These are phyloP conservation scores for Sphagnum magellanicum DNA, from an alignment of 228 moss, liverwort and hornwort species.

Conservation along the genomic window DNA sequence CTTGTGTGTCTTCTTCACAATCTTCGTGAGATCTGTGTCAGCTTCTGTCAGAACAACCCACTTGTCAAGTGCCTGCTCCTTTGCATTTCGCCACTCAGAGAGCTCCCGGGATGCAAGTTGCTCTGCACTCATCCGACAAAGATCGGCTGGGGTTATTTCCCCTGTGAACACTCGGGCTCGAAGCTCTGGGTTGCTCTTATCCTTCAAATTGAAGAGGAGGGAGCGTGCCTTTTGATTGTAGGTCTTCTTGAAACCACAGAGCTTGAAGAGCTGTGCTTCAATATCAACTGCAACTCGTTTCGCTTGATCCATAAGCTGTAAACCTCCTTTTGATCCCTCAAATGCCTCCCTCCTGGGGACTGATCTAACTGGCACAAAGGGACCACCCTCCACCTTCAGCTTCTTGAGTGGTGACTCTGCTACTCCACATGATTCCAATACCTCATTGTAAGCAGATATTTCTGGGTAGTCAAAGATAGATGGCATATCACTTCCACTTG, in stretches of 20 bases:
- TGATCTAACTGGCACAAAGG: slow-evolving; percentile 7
- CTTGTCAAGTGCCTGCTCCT: slow-evolving; percentile 88
- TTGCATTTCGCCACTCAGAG: slow-evolving; percentile 86
- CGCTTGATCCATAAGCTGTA: slow-evolving; percentile 91
- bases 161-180: slow-evolving; percentile 87
- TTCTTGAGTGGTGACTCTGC: slow-evolving; percentile 45
- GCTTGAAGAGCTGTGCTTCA: slow-evolving; percentile 69
- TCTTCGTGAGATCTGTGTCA: slow-evolving; percentile 66
- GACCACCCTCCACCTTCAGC: slow-evolving; percentile 40
- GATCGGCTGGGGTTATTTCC: slow-evolving; percentile 69
- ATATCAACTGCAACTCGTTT: slow-evolving; percentile 76
- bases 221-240: slow-evolving; percentile 97
- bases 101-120: slow-evolving; percentile 94
- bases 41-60: slow-evolving; percentile 93
- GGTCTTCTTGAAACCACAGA: slow-evolving; percentile 72
- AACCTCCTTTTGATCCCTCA: slow-evolving; percentile 60
- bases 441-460: slow-evolving; percentile 19
- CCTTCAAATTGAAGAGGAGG: slow-evolving; percentile 90
- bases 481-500: slow-evolving; percentile 24
- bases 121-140: slow-evolving; percentile 81
- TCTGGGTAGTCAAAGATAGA: slow-evolving; percentile 21
- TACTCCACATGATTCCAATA: slow-evolving; percentile 11
- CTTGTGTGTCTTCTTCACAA: slow-evolving; percentile 93
- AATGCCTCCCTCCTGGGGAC: slow-evolving; percentile 28
- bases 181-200: slow-evolving; percentile 93